Evolutionary conservation across 2,329 filamentous ascomycete species (phyloP).

Genomic region (Curvularia spicifera): DNA sequence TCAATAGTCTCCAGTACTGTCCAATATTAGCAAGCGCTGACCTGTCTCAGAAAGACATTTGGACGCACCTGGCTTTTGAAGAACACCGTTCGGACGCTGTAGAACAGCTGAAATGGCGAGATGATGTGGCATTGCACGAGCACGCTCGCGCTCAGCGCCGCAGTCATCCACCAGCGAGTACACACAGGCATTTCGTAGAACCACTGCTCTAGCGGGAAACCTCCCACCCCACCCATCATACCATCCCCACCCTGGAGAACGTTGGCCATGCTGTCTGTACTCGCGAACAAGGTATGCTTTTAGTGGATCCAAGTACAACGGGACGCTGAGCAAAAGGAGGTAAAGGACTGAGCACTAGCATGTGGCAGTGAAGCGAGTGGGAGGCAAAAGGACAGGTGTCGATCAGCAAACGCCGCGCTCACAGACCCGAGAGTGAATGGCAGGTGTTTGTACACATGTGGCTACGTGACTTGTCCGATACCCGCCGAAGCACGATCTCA

Average conservation of each 20-base stretch:
- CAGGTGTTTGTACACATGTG: slow-evolving; percentile 12
- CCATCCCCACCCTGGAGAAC: slow-evolving; percentile 52
- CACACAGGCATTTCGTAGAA: slow-evolving; percentile 98
- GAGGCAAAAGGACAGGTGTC: slow-evolving; percentile 22
- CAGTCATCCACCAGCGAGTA: slow-evolving; percentile 96
- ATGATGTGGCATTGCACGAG: slow-evolving; percentile 93
- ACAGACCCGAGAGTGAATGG: slow-evolving; percentile 6
- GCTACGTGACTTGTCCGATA: slow-evolving; percentile 41
- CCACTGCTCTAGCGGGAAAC: slow-evolving; percentile 91
- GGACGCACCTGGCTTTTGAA: slow-evolving; percentile 81
- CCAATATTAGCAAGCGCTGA: slow-evolving; percentile 10
- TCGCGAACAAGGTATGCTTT: not conserved
- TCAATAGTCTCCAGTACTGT: slow-evolving; percentile 95
- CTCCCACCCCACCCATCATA: slow-evolving; percentile 61
- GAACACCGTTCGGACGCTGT: slow-evolving; percentile 92
- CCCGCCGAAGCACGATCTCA: not conserved
- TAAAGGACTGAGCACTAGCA: not conserved
- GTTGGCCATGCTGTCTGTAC: slow-evolving; percentile 51
- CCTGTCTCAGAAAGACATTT: no score
- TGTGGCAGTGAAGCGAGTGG: not conserved
- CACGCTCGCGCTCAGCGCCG: slow-evolving; percentile 84
- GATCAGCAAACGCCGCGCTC: slow-evolving; percentile 2
- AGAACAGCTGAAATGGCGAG: slow-evolving; percentile 94
- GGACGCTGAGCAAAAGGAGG: not conserved
- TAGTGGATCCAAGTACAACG: not conserved